A percentile compares a stretch with the other conserved stretches of the same genome.
Conservation (phyloP, 2,329 filamentous ascomycete genomes). For the Chaetomium sp. region DNA sequence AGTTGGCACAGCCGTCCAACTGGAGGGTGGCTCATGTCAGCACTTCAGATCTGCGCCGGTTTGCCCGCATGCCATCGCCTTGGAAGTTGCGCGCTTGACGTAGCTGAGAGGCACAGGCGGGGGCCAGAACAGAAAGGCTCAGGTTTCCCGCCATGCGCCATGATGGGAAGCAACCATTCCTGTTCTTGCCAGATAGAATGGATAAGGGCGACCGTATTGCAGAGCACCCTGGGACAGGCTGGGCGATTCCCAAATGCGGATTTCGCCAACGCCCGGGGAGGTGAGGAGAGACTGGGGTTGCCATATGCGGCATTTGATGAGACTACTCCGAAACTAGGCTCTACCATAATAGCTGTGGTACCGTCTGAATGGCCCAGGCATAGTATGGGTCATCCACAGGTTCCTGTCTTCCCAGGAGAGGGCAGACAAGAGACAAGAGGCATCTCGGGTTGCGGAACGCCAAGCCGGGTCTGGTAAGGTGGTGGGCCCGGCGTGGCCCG, state of each 20-base stretch:
- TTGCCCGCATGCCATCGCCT: neutral
- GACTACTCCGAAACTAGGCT: neutral
- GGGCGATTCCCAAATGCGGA: too few species aligned
- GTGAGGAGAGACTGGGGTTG: too few species aligned
- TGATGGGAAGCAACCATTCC: neutral
- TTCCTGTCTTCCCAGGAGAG: neutral
- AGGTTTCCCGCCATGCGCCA: neutral
- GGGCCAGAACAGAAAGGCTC: neutral
- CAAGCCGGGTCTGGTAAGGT: slow-evolving; percentile 20
- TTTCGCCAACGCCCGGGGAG: too few species aligned
- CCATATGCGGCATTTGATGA: neutral
- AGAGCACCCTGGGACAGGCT: neutral
- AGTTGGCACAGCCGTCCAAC: slow-evolving; percentile 11
- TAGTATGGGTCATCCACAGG: neutral
- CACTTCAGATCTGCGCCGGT: neutral
- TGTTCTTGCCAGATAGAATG: neutral
- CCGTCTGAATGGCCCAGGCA: neutral
- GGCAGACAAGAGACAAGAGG: neutral
- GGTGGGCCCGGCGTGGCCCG: slow-evolving; percentile 12
- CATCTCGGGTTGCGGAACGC: neutral
- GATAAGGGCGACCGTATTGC: neutral
- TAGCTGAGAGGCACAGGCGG: neutral
- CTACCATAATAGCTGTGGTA: neutral
- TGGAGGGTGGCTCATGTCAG: slow-evolving; percentile 15
- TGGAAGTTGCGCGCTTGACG: neutral